These are phyloP conservation scores for Suaeda aralocaspica DNA, from an alignment of 148 eudicot species.

Conservation along the genomic window DNA sequence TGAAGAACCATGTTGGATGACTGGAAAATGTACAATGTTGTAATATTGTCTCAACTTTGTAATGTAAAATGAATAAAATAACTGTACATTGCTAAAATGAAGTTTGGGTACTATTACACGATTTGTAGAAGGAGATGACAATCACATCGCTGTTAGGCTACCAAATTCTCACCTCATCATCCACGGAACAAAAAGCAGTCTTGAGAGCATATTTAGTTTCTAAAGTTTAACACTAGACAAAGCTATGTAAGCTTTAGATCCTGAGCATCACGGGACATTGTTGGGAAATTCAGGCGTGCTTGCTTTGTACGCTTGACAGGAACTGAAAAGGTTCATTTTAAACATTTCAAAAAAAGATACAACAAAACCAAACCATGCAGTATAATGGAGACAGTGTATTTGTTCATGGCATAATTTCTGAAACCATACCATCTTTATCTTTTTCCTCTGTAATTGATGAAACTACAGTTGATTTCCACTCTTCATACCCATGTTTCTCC, in stretches of 20 bases:
- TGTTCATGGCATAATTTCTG: background rate
- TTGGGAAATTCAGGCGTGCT: slow-evolving; percentile 50
- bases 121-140: background rate
- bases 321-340: slow-evolving; percentile 31
- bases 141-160: background rate
- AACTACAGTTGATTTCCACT: slow-evolving; percentile 79
- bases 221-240: background rate
- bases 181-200: background rate
- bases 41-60: no score
- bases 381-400: background rate
- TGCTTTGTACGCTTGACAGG: slow-evolving; percentile 49
- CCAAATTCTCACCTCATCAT: no score
- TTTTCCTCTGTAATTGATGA: slow-evolving; percentile 47
- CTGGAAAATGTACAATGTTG: no score
- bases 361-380: background rate
- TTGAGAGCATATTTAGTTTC: background rate
- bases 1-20: no score
- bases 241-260: slow-evolving; percentile 41
- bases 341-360: background rate
- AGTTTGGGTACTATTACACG: slow-evolving; percentile 2
- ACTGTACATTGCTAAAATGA: slow-evolving; percentile 14
- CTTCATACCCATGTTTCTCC: slow-evolving; percentile 61
- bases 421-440: slow-evolving; percentile 33
- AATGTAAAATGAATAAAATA: no score
- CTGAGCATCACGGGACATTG: slow-evolving; percentile 29